phyloP scores from a whole-genome alignment of 768 basidiomycete species.

The Calocybe cyanea region DNA sequence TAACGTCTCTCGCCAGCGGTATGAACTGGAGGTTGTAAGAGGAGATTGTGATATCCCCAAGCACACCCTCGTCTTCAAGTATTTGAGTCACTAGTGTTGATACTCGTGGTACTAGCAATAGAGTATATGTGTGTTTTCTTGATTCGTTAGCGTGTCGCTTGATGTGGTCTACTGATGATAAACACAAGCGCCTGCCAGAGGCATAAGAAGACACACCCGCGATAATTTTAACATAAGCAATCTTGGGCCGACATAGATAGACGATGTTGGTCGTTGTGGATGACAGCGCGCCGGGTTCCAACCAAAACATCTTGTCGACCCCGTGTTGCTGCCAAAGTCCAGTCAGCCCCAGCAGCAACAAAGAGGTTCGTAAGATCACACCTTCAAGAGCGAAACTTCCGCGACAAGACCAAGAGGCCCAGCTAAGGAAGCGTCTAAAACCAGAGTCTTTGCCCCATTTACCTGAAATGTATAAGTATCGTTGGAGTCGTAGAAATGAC shows the following conservation, averaged over 20 bases:
- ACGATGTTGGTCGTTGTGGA: constrained; percentile 86
- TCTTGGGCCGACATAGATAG: constrained; percentile 87
- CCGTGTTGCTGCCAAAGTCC: constrained; percentile 79
- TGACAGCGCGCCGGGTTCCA: constrained; percentile 82
- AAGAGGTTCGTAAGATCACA: constrained; percentile 22
- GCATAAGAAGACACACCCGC: constrained; percentile 56
- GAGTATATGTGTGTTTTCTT: constrained; percentile 77
- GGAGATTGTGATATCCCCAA: constrained; percentile 87
- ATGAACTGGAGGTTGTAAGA: constrained; percentile 93
- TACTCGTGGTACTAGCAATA: constrained; percentile 82
- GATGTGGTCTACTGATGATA: constrained; percentile 75
- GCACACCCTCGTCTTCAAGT: constrained; percentile 94
- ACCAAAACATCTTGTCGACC: constrained; percentile 99
- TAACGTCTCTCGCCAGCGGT: constrained; percentile 87
- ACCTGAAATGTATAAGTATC: constrained; percentile 44
- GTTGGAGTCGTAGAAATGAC: background rate
- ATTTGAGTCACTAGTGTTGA: constrained; percentile 85
- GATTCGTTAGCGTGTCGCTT: constrained; percentile 70
- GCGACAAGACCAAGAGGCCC: constrained; percentile 95
- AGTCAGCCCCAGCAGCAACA: no score
- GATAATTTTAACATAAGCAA: constrained; percentile 83
- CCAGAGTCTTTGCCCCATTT: constrained; percentile 92
- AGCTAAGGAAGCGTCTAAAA: constrained; percentile 83
- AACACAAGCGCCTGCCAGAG: constrained; percentile 15
- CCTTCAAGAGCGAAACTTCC: constrained; percentile 91